These are phyloP conservation scores for Furcasterigmium furcatum DNA, from an alignment of 2,329 filamentous ascomycete species.

Conservation along the genomic window DNA sequence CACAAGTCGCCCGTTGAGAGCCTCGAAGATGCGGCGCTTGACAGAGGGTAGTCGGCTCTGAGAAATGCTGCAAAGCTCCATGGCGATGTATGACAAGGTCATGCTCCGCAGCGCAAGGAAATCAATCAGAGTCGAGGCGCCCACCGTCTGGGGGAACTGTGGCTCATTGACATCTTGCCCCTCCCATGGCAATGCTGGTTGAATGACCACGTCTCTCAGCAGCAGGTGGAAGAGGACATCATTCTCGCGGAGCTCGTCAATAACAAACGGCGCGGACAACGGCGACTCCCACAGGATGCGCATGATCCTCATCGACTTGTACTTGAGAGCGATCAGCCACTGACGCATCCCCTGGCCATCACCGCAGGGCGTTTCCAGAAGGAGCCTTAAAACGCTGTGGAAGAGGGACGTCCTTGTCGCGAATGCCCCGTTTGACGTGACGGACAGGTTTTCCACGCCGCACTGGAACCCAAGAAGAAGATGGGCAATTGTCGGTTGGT, in stretches of 20 bases:
- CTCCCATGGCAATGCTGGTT: constrained; percentile 71
- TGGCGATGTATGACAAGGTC: constrained; percentile 79
- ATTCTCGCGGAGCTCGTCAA: constrained; percentile 75
- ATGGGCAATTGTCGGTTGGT: constrained; percentile 84
- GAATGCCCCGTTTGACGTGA: constrained; percentile 69
- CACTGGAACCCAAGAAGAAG: constrained; percentile 85
- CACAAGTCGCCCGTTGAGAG: constrained; percentile 74
- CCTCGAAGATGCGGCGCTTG: constrained; percentile 65
- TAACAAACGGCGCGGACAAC: constrained; percentile 70
- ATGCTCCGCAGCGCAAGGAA: constrained; percentile 76
- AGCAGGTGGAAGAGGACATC: constrained; percentile 80
- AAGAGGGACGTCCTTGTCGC: constrained; percentile 73
- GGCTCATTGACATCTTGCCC: constrained; percentile 55
- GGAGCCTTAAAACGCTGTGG: constrained; percentile 73
- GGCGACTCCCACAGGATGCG: constrained; percentile 81
- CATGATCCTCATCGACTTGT: constrained; percentile 69
- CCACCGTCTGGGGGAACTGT: constrained; percentile 66
- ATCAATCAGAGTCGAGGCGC: constrained; percentile 68
- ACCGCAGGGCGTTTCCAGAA: constrained; percentile 64
- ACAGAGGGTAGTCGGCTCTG: constrained; percentile 67
- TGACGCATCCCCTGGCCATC: constrained; percentile 58
- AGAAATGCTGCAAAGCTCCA: constrained; percentile 77
- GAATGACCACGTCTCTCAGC: constrained; percentile 67
- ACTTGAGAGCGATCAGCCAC: constrained; percentile 69
- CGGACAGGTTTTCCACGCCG: constrained; percentile 63